Conservation (phyloP, 1,284 basidiomycete species). For the Pseudozyma tsukubaensis region DNA sequence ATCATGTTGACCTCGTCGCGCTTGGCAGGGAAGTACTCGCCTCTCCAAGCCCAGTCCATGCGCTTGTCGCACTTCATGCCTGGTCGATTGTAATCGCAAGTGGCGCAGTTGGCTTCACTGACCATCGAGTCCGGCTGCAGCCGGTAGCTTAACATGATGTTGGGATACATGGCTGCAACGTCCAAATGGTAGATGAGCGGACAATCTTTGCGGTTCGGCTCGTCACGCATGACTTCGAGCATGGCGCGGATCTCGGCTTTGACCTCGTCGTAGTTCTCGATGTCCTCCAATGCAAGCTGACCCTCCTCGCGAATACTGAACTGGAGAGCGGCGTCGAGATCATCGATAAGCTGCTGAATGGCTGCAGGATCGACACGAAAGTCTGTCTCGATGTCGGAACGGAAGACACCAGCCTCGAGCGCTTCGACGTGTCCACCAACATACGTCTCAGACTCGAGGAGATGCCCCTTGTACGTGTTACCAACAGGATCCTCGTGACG, state of each 20-base stretch:
- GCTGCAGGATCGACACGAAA: constrained; percentile 94
- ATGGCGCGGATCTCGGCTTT: constrained; percentile 81
- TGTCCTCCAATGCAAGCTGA: constrained; percentile 80
- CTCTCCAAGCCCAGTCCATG: constrained; percentile 98
- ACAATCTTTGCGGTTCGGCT: constrained; percentile 86
- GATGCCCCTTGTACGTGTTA: constrained; percentile 93
- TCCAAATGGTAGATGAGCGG: constrained; percentile 99
- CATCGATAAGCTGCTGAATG: constrained; percentile 90
- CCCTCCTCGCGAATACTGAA: constrained; percentile 93
- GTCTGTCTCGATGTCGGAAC: constrained; percentile 92
- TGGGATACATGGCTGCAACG: constrained; percentile 99
- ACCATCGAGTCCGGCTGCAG: constrained; percentile 98
- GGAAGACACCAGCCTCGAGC: constrained; percentile 96
- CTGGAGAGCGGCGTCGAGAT: constrained; percentile 88
- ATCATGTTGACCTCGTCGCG: constrained; percentile 99
- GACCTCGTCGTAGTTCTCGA: constrained; percentile 96
- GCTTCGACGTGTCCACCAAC: constrained; percentile 99
- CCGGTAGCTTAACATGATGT: constrained; percentile 99
- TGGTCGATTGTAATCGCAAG: constrained; percentile 97
- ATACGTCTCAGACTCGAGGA: constrained; percentile 96
- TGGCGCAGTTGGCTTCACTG: constrained; percentile 94
- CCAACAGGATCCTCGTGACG: constrained; percentile 92
- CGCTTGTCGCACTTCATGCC: constrained; percentile 94
- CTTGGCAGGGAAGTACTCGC: constrained; percentile 97
- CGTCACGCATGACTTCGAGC: constrained; percentile 90